These are phyloP conservation scores for Crithidia bombi DNA, from an alignment of 208 protist species.

Conservation along the genomic window DNA sequence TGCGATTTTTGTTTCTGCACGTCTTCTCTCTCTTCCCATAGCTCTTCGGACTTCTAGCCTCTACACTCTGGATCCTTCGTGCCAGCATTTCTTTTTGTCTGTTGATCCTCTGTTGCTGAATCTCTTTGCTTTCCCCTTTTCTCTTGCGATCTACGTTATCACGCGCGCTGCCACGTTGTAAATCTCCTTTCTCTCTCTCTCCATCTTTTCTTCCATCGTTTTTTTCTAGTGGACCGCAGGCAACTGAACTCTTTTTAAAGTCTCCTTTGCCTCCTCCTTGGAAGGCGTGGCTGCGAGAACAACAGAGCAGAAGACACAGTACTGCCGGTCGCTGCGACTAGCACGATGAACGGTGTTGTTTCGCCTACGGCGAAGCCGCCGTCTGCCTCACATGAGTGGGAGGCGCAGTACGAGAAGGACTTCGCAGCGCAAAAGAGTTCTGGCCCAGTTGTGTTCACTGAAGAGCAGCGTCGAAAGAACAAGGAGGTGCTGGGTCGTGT, in stretches of 20 bases:
- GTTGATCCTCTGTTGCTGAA: not conserved
- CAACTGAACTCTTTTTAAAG: not conserved
- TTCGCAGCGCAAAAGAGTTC: slow-evolving; percentile 40
- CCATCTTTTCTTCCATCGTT: slow-evolving; percentile 15
- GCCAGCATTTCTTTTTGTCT: not conserved
- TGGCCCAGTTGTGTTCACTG: slow-evolving; percentile 47
- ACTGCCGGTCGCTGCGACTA: too few species aligned
- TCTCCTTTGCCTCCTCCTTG: too few species aligned
- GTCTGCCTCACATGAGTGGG: slow-evolving; percentile 17
- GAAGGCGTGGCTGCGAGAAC: too few species aligned
- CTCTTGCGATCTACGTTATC: not conserved
- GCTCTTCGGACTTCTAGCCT: too few species aligned
- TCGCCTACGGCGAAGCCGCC: not conserved
- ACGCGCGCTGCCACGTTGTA: not conserved
- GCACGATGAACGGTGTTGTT: too few species aligned
- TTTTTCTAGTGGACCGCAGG: too few species aligned
- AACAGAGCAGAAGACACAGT: too few species aligned
- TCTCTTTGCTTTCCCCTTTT: not conserved
- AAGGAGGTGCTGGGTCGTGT: slow-evolving; percentile 43
- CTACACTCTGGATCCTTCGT: not conserved
- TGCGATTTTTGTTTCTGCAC: not conserved
- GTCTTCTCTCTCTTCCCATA: slow-evolving; percentile 1
- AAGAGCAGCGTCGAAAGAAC: slow-evolving; percentile 70
- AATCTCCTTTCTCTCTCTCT: not conserved
- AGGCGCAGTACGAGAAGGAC: slow-evolving; percentile 52